Base-by-base conservation (phyloP, 176 grass and related monocot genomes). In the Coix lacrymajobi region DNA sequence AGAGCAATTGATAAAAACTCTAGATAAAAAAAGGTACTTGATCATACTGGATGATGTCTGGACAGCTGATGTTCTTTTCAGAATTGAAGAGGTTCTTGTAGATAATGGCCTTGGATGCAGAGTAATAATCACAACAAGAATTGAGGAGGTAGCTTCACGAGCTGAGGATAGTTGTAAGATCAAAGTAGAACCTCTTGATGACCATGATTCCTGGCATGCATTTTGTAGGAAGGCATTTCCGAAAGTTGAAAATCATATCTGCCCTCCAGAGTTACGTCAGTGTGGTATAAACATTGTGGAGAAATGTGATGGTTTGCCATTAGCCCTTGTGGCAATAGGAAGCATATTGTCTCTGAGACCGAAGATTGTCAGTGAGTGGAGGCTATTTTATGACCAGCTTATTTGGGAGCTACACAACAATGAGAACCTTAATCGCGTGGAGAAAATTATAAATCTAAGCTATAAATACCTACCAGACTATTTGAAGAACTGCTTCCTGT, bases 401-500 rank as follows among this genome's bases (percentile, higher is more conserved):
- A 71, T 4, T 17, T 90, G 8, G 43, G 85, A 88, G 79, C 29
- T 90, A 11, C 37, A 79, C 3, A 54, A 81, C 0, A 85, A 93
- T 46, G 19, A 15, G 11, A 58, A 31, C 2, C 64, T 90, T 29
- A 81, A 67, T 6, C 36, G 4, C 0, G 48, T 90, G 25, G 75
- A 66, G 73, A 89, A 44, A 19, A 57, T 81, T 79, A 3, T 93
- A 76, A 78, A 87, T 73, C 19, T 90, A 36, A 93, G 87, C 33
- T 93, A 81, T 22, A 81, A 75, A 34, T 1, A 87, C 4, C 66
- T 85, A 4, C 91, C 87, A 0, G 37, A 36, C 3, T 60, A 87
- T 72, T 46, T 93, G 13, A 90, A 90, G 13, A 90, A 74, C 37
- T 93, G 87, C 52, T 93, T 87, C 30, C 60, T 93, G 12, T 82